These are phyloP conservation scores for Exobasidium cylindrosporum DNA, from an alignment of 1,284 basidiomycete species.

Conservation along the genomic window DNA sequence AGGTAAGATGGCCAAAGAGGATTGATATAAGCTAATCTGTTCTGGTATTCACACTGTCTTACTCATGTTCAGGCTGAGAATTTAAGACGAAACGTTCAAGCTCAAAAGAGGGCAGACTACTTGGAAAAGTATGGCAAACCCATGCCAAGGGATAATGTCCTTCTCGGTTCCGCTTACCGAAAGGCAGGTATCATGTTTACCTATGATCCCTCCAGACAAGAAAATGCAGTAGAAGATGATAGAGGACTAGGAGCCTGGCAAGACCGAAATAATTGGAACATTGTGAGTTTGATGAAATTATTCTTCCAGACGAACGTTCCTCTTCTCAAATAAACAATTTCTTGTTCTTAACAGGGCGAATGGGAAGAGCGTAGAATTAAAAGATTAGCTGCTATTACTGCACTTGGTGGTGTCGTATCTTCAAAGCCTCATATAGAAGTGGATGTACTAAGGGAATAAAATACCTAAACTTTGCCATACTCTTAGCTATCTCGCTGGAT, in stretches of 20 bases:
- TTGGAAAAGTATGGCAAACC: background rate
- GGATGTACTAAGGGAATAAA: background rate
- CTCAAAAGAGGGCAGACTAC: background rate
- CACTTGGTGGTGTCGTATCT: slow-evolving; percentile 6
- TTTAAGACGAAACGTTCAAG: slow-evolving; percentile 19
- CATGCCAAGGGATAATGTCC: slow-evolving; percentile 8
- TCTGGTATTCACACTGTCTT: too few relatives aligned
- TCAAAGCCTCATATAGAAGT: background rate
- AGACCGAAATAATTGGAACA: slow-evolving; percentile 1
- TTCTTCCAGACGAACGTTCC: background rate
- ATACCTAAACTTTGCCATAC: too few relatives aligned
- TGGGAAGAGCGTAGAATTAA: slow-evolving; percentile 12
- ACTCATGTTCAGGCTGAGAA: slow-evolving; percentile 23
- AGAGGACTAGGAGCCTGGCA: slow-evolving; percentile 12
- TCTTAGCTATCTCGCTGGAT: too few relatives aligned
- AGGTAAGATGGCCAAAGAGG: background rate
- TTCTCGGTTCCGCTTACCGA: slow-evolving; percentile 2
- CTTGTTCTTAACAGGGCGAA: slow-evolving; percentile 9
- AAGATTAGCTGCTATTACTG: background rate
- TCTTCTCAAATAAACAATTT: too few relatives aligned
- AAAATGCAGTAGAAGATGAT: background rate
- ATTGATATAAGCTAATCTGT: too few relatives aligned
- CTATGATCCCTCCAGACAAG: slow-evolving; percentile 14
- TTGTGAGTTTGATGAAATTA: too few relatives aligned
- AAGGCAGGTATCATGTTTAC: slow-evolving; percentile 9